phyloP scores from a whole-genome alignment of 2,329 filamentous ascomycete genomes.

The Colletotrichum spaethianum region DNA sequence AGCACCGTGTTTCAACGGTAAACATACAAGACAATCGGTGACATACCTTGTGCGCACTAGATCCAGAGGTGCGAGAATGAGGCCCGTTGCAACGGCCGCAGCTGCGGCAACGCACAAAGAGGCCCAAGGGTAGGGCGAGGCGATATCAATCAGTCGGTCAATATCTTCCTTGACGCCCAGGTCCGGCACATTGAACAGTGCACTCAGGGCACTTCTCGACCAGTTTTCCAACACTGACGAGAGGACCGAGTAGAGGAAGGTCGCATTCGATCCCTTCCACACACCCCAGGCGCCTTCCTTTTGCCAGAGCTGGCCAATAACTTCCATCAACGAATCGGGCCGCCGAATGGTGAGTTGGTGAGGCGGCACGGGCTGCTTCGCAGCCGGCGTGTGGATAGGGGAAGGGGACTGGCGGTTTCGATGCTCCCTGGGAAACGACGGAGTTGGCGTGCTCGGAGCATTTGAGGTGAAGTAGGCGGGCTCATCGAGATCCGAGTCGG shows the following conservation, averaged over 20 bases:
- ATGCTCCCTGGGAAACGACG: slow-evolving; percentile 54
- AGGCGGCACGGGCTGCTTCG: slow-evolving; percentile 53
- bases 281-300: slow-evolving; percentile 92
- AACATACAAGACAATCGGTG: neutral
- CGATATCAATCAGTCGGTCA: slow-evolving; percentile 80
- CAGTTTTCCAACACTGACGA: slow-evolving; percentile 92
- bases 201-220: slow-evolving; percentile 90
- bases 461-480: slow-evolving; percentile 86
- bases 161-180: slow-evolving; percentile 81
- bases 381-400: slow-evolving; percentile 52
- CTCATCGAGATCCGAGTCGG: slow-evolving; percentile 82
- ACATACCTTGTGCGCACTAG: slow-evolving; percentile 83
- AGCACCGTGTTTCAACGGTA: slow-evolving; percentile 42
- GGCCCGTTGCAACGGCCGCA: slow-evolving; percentile 78
- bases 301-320: slow-evolving; percentile 88
- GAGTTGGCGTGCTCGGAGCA: slow-evolving; percentile 68
- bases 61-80: slow-evolving; percentile 89
- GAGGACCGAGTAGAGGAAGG: slow-evolving; percentile 91
- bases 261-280: slow-evolving; percentile 94
- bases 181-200: slow-evolving; percentile 91
- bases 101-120: slow-evolving; percentile 81
- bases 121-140: slow-evolving; percentile 85
- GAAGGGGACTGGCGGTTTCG: slow-evolving; percentile 49
- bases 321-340: slow-evolving; percentile 86
- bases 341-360: slow-evolving; percentile 81